Evolutionary conservation across 1,284 basidiomycete species (phyloP).

Genomic region (Boletus smithii): DNA sequence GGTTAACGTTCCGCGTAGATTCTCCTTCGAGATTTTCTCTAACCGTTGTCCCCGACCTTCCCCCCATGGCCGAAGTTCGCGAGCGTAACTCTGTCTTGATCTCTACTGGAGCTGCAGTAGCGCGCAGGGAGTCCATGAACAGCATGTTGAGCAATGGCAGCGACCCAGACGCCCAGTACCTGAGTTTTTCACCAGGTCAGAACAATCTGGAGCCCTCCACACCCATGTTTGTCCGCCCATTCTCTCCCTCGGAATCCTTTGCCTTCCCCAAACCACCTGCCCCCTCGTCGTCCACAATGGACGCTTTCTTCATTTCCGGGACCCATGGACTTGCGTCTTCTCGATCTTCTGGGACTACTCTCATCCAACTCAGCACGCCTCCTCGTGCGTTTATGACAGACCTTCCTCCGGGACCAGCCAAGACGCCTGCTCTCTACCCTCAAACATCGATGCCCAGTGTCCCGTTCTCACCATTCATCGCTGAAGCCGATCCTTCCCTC

Average conservation of each 20-base stretch:
- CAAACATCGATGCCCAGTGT: background rate
- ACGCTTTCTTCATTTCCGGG: background rate
- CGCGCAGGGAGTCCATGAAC: conserved; percentile 37
- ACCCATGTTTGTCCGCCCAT: conserved; percentile 60
- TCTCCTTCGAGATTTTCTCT: conserved; percentile 8
- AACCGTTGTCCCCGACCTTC: conserved; percentile 29
- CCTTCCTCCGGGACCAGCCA: background rate
- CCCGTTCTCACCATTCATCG: conserved; percentile 5
- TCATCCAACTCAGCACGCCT: conserved; percentile 19
- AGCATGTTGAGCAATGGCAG: conserved; percentile 37
- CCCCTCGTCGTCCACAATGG: conserved; percentile 11
- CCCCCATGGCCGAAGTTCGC: conserved; percentile 50
- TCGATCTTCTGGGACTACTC: conserved; percentile 19
- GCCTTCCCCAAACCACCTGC: conserved; percentile 61
- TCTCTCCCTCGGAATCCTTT: conserved; percentile 62
- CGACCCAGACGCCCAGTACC: conserved; percentile 38
- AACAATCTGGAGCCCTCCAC: conserved; percentile 30
- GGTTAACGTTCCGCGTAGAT: conserved; percentile 21
- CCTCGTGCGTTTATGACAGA: conserved; percentile 21
- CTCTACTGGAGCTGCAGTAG: conserved; percentile 20
- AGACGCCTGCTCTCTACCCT: background rate
- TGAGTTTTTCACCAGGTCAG: conserved; percentile 31
- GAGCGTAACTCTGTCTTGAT: conserved; percentile 26
- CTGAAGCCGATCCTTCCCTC: conserved; percentile 26
- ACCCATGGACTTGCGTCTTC: conserved; percentile 4